Conservation (phyloP, 2,329 filamentous ascomycete genomes). For the Purpureocillium takamizusanense region DNA sequence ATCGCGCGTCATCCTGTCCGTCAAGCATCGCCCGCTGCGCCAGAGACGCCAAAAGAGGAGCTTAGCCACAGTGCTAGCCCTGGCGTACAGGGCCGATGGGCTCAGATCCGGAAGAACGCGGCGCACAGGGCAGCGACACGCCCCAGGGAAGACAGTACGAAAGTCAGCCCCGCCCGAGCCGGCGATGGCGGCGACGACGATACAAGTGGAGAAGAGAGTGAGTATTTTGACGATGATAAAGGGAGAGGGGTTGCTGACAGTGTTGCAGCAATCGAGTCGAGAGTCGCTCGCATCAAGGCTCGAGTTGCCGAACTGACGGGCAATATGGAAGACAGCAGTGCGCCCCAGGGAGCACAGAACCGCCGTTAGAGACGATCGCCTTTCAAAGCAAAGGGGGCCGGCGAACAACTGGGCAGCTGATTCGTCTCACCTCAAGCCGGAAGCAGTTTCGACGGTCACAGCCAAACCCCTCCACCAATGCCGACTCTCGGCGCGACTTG, state of each 20-base stretch:
- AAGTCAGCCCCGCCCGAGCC: conserved; percentile 46
- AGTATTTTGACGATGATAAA: conserved; percentile 31
- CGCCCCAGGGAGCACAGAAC: conserved; percentile 19
- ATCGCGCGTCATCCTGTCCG: conserved; percentile 33
- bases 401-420: no score
- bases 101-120: conserved; percentile 90
- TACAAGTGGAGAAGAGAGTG: conserved; percentile 92
- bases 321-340: conserved; percentile 56
- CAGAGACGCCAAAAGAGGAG: conserved; percentile 20
- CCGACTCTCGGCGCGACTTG: neutral
- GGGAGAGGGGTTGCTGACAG: conserved; percentile 11
- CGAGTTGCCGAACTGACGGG: conserved; percentile 89
- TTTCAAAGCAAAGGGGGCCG: neutral
- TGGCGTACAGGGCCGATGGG: conserved; percentile 69
- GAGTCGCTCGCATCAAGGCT: conserved; percentile 95
- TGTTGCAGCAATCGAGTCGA: conserved; percentile 78
- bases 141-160: conserved; percentile 52
- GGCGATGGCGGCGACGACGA: conserved; percentile 67
- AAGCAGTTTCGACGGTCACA: no score
- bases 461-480: no score
- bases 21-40: conserved; percentile 13
- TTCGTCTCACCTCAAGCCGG: no score
- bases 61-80: conserved; percentile 23
- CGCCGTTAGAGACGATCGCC: conserved; percentile 11
- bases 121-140: conserved; percentile 65